Base-by-base conservation (phyloP, 2,329 filamentous ascomycete species). In the Pseudogymnoascus sp. region DNA sequence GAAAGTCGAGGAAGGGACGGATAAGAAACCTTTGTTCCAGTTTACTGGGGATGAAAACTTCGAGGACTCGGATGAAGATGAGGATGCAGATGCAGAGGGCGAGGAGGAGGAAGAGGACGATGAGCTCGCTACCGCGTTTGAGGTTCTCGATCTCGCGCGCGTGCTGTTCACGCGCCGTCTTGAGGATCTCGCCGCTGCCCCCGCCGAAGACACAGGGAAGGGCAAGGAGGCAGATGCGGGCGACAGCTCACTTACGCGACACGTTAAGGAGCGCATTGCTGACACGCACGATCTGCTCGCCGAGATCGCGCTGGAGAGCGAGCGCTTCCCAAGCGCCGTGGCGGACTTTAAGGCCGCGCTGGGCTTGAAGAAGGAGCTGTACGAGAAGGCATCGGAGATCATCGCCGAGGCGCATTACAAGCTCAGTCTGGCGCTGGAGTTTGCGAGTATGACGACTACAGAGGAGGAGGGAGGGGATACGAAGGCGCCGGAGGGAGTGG, bases 371-470 rank as follows among this genome's bases (percentile, higher is more conserved):
- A 78, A 90, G 69, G 83, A 89, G 60, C 82, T 97, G 2, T 92
- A 91, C 72, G 83, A 90, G 0, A 82, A 88, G 60, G 91, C 96
- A 66, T 91, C 90, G 13, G 89, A 92, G 69, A 83, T 96, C 61
- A 83, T 97, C 63, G 93, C 95, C 44, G 95, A 99, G 78, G 93
- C 91, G 15, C 92, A 99, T 78, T 99, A 90, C 80, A 97, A 97
- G 77, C 87, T 99, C 26, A 96, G 93, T 0, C 84, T 99, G 15
- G 95, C 95, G 0, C 83, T 99, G 29, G 95, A 99, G 73, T 97
- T 97, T 70, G 91, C 91, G 3, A 95, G 91, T 0, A 85, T 95
- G 53, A 90, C 87, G 5, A 82, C 80, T 17, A 80, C 83, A 1
- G 76, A 80, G 11, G 83, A 83, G 15, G 81, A 83, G 50, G 75